phyloP scores from a whole-genome alignment of 306 rosid genomes.

The Lablab purpureus region DNA sequence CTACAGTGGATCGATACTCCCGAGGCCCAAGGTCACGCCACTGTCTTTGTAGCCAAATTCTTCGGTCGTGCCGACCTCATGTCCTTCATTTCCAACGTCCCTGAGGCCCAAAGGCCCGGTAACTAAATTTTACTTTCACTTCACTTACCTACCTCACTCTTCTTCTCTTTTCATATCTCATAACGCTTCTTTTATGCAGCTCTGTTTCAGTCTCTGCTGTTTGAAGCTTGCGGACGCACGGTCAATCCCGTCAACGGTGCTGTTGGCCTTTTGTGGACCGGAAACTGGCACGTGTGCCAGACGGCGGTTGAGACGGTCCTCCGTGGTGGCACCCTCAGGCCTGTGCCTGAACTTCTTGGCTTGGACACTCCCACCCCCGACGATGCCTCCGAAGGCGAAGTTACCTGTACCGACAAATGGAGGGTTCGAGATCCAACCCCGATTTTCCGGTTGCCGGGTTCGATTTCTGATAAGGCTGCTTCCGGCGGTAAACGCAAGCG shows the following conservation, averaged over 20 bases:
- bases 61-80: slow-evolving; percentile 99
- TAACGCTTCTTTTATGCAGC: slow-evolving; percentile 47
- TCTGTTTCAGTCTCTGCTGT: slow-evolving; percentile 79
- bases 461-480: slow-evolving; percentile 49
- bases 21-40: slow-evolving; percentile 96
- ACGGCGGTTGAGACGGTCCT: slow-evolving; percentile 90
- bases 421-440: slow-evolving; percentile 58
- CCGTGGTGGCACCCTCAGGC: slow-evolving; percentile 72
- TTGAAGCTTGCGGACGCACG: slow-evolving; percentile 90
- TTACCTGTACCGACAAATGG: slow-evolving; percentile 62
- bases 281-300: slow-evolving; percentile 93
- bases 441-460: slow-evolving; percentile 50
- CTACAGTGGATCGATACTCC: slow-evolving; percentile 90
- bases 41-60: slow-evolving; percentile 96
- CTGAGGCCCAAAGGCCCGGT: slow-evolving; percentile 83
- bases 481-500: slow-evolving; percentile 64
- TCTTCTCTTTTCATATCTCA: not conserved
- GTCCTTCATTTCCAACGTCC: slow-evolving; percentile 97
- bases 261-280: slow-evolving; percentile 84
- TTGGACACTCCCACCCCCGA: slow-evolving; percentile 51
- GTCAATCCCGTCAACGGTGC: slow-evolving; percentile 92
- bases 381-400: slow-evolving; percentile 74
- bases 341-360: slow-evolving; percentile 67
- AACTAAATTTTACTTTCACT: not conserved
- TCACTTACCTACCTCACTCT: not conserved